Conservation (phyloP, 148 eudicot genomes). For the Bassia scoparia region DNA sequence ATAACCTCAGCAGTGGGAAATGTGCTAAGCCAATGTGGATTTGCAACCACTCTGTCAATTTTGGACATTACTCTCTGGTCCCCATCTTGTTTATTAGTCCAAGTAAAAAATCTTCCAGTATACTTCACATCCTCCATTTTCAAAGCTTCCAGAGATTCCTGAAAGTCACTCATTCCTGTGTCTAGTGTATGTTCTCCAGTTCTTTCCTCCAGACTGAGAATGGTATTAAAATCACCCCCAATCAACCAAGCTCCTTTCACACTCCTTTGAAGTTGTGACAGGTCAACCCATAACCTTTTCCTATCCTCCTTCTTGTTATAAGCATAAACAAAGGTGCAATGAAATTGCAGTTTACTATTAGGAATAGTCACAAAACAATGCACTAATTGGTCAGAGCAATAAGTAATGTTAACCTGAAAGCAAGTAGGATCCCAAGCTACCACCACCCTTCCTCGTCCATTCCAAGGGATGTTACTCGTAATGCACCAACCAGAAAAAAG, state of each 20-base stretch:
- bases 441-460: too few species aligned
- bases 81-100: not conserved
- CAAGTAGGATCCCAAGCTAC: too few species aligned
- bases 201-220: not conserved
- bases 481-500: too few species aligned
- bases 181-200: not conserved
- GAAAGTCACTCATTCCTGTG: not conserved
- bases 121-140: not conserved
- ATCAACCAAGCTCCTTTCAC: not conserved
- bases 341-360: not conserved
- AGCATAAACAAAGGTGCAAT: not conserved
- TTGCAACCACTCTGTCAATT: not conserved
- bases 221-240: not conserved
- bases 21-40: not conserved
- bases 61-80: not conserved
- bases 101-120: not conserved
- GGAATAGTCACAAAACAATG: not conserved
- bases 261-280: not conserved
- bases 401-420: not conserved
- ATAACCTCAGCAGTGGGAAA: not conserved
- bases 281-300: not conserved
- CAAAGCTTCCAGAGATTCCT: not conserved
- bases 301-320: not conserved
- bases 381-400: not conserved
- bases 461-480: too few species aligned